Percentiles rank a stretch among this genome's conserved stretches.
These are phyloP conservation scores for Fusarium aywerte DNA, from an alignment of 2,329 filamentous ascomycete genomes.

Conservation along the genomic window DNA sequence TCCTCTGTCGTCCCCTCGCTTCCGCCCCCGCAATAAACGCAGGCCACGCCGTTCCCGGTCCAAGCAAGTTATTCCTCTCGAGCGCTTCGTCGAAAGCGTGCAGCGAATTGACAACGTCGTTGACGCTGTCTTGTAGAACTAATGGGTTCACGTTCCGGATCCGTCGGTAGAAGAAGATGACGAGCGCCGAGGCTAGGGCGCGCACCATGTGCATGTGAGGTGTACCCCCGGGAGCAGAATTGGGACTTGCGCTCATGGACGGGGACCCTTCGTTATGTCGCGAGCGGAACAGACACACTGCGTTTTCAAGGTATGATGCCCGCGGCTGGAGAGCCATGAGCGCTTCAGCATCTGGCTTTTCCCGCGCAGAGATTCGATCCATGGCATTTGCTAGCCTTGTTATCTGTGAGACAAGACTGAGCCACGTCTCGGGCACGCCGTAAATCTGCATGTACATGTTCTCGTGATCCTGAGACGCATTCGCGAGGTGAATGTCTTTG, in stretches of 20 bases:
- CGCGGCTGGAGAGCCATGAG: conserved; percentile 28
- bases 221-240: conserved; percentile 20
- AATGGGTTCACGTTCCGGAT: conserved; percentile 40
- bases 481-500: conserved; percentile 35
- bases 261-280: conserved; percentile 10
- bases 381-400: conserved; percentile 37
- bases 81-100: conserved; percentile 37
- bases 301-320: conserved; percentile 36
- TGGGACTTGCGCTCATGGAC: conserved; percentile 10
- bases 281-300: conserved; percentile 36
- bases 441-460: conserved; percentile 44
- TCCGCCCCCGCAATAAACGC: conserved; percentile 38
- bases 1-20: conserved; percentile 30
- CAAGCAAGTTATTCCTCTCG: conserved; percentile 28
- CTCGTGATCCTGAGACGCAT: conserved; percentile 30
- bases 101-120: conserved; percentile 29
- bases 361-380: conserved; percentile 18
- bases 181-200: conserved; percentile 29
- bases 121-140: conserved; percentile 34
- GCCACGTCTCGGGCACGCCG: conserved; percentile 40
- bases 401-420: conserved; percentile 39
- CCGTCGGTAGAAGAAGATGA: conserved; percentile 39
- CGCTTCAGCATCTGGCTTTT: conserved; percentile 22
- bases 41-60: conserved; percentile 39
- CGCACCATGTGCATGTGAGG: conserved; percentile 41